Percentiles rank a stretch among this genome's conserved stretches.
phyloP scores from a whole-genome alignment of 108 stramenopile species.

The Poteriospumella lacustris region DNA sequence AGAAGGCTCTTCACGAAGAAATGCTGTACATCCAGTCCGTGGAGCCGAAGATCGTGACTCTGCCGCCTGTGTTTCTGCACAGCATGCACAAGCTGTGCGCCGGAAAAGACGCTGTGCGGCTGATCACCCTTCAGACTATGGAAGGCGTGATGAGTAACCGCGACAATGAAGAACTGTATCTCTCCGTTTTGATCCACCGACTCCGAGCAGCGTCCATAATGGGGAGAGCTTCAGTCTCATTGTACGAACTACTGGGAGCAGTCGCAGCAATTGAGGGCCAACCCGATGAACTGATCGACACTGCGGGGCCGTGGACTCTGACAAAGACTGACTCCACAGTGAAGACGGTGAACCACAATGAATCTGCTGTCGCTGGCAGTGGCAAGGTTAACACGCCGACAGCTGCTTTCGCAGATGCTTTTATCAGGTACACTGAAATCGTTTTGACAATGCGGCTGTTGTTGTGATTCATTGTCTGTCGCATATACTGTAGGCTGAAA shows the following conservation, averaged over 20 bases:
- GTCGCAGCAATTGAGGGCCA: not conserved
- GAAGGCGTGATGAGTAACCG: not conserved
- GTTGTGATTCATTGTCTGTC: not conserved
- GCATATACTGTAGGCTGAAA: slow-evolving; percentile 1
- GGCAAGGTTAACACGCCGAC: not conserved
- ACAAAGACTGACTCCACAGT: not conserved
- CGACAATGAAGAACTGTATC: not conserved
- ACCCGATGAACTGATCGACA: not conserved
- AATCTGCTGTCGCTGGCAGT: not conserved
- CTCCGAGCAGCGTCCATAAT: slow-evolving; percentile 6
- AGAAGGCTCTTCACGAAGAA: not conserved
- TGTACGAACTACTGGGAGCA: not conserved
- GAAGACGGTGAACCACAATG: not conserved
- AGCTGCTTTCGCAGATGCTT: not conserved
- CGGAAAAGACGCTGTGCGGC: not conserved
- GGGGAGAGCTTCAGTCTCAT: not conserved
- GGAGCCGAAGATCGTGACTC: not conserved
- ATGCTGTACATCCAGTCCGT: not conserved
- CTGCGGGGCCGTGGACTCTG: not conserved
- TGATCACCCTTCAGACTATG: not conserved
- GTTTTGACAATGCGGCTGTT: not conserved
- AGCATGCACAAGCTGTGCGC: not conserved
- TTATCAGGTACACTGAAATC: not conserved
- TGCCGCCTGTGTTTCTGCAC: slow-evolving; percentile 2
- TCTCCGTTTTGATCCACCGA: slow-evolving; percentile 6